Percentiles rank a stretch among this genome's conserved stretches.
These are phyloP conservation scores for Knufia petricola DNA, from an alignment of 2,329 filamentous ascomycete genomes.

Conservation along the genomic window DNA sequence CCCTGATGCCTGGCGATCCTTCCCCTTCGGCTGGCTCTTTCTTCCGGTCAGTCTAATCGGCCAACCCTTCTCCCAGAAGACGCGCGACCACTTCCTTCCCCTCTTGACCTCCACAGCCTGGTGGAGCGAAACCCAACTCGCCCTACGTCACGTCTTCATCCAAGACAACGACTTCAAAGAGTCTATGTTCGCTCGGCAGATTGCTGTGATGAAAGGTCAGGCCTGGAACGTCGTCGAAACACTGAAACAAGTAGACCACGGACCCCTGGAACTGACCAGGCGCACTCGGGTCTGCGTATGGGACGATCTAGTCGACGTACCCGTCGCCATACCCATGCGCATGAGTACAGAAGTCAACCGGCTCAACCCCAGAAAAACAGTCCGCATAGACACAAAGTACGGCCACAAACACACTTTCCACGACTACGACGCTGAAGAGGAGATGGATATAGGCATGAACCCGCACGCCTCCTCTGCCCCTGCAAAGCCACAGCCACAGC, in stretches of 20 bases:
- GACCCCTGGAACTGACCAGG: slow-evolving; percentile 83
- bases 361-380: slow-evolving; percentile 43
- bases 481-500: slow-evolving; percentile 14
- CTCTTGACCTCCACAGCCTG: slow-evolving; percentile 87
- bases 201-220: slow-evolving; percentile 98
- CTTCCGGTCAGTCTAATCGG: slow-evolving; percentile 92
- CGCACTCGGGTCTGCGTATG: slow-evolving; percentile 89
- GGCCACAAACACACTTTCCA: neutral
- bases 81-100: slow-evolving; percentile 89
- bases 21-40: slow-evolving; percentile 98
- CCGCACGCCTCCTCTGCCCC: slow-evolving; percentile 53
- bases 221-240: slow-evolving; percentile 99
- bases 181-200: slow-evolving; percentile 96
- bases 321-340: slow-evolving; percentile 83
- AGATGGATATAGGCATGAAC: slow-evolving; percentile 79
- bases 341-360: slow-evolving; percentile 77
- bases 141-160: slow-evolving; percentile 76
- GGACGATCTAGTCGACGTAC: slow-evolving; percentile 95
- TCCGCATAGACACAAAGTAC: slow-evolving; percentile 36
- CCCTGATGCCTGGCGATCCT: slow-evolving; percentile 82
- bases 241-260: slow-evolving; percentile 82
- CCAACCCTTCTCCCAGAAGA: slow-evolving; percentile 88
- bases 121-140: slow-evolving; percentile 91
- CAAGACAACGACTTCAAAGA: slow-evolving; percentile 95
- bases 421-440: slow-evolving; percentile 52